Percentiles rank a stretch among this genome's conserved stretches.
Evolutionary conservation across 768 basidiomycete species (phyloP).

Genomic region (Tricholoma sp.): DNA sequence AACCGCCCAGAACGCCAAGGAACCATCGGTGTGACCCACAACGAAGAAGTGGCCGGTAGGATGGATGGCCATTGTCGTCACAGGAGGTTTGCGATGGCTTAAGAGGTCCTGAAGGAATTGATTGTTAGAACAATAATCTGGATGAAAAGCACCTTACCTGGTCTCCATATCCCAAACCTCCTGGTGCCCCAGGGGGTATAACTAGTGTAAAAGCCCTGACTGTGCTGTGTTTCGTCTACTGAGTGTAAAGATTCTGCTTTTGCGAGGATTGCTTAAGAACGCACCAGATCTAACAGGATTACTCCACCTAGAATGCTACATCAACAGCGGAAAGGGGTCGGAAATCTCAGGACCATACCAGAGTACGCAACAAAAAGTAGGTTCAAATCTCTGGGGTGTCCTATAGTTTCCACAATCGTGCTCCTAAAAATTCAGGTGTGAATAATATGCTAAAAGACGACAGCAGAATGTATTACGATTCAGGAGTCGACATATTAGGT

Average conservation of each 20-base stretch:
- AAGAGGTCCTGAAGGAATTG: constrained; percentile 50
- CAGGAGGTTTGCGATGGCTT: constrained; percentile 60
- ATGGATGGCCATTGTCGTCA: constrained; percentile 68
- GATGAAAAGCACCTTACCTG: constrained; percentile 32
- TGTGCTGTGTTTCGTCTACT: constrained; percentile 43
- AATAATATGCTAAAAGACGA: background rate
- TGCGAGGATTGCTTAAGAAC: constrained; percentile 6
- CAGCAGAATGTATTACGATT: constrained; percentile 26
- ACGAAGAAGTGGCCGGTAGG: constrained; percentile 74
- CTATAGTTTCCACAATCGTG: constrained; percentile 53
- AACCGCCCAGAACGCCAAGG: constrained; percentile 76
- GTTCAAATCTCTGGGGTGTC: constrained; percentile 72
- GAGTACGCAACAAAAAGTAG: constrained; percentile 70
- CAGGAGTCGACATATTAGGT: constrained; percentile 26
- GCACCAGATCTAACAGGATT: constrained; percentile 53
- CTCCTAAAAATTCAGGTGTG: constrained; percentile 25
- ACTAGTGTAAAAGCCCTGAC: constrained; percentile 63
- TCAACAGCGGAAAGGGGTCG: background rate
- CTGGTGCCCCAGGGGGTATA: constrained; percentile 77
- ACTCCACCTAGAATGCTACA: constrained; percentile 48
- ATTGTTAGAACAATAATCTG: background rate
- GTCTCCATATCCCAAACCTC: constrained; percentile 59
- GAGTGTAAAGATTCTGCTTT: constrained; percentile 3
- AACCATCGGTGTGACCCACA: constrained; percentile 78
- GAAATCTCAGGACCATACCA: constrained; percentile 35